Evolutionary conservation across 225 moss, liverwort and hornwort species (phyloP), one percentile per base, ranked within the genome.

Genomic region (Rhytidiadelphus loreus): DNA sequence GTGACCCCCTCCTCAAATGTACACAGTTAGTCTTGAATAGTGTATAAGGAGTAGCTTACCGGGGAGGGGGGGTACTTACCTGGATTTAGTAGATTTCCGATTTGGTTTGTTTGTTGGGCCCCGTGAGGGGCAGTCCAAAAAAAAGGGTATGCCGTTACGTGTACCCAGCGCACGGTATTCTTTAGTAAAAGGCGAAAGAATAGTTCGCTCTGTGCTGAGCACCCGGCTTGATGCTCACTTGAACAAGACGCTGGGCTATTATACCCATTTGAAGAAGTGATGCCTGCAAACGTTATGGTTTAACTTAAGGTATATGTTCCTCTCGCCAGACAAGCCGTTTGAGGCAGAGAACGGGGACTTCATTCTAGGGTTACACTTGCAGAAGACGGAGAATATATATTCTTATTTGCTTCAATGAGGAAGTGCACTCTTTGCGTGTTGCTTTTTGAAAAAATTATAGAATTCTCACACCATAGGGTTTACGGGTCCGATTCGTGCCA

Each of bases 111-210:
- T 88, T 37, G 86, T 6, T 83, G 86, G 82, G 90, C 83, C 62
- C 87, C 60, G 44, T 64, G 8, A 56, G 80, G 56, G 63, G 84
- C 87, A 63, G 11, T 88, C 88, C 90, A 87, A 87, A 89, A 91
- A 87, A 32, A 6, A 0, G 69, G 69, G 21, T 72, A 92, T 90
- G 57, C 90, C 87, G 77, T 60, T 71, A 5, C 0, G 74, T 88
- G 86, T 89, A 81, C 90, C 86, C 89, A 83, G 93, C 90, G 86
- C 91, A 94, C 89, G 93, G 94, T 93, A 94, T 94, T 93, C 95
- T 91, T 94, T 93, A 91, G 94, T 95, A 93, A 87, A 88, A 95
- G 93, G 94, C 89, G 92, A 94, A 93, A 92, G 92, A 93, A 88
- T 91, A 90, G 87, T 92, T 94, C 89, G 91, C 94, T 90, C 71